Percentiles rank a stretch among this genome's conserved stretches.
Conservation (phyloP, 139 green algal species). For the Eudorina sp. region DNA sequence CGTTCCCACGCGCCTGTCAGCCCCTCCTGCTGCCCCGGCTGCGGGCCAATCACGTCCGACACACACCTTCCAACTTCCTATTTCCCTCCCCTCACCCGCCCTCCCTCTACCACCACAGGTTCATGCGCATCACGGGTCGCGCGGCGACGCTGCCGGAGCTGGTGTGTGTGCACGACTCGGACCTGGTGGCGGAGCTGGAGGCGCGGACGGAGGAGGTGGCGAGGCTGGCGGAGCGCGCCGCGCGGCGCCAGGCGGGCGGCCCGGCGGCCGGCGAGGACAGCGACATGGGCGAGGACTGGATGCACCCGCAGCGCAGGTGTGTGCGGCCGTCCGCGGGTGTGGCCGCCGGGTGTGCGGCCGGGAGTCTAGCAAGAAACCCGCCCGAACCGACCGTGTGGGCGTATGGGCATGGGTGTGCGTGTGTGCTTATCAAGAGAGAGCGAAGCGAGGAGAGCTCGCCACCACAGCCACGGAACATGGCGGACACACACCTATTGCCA, state of each 20-base stretch:
- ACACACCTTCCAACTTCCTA: not conserved
- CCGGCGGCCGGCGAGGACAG: not conserved
- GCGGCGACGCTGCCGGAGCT: constrained; percentile 75
- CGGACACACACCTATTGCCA: too few species aligned
- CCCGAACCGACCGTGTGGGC: too few species aligned
- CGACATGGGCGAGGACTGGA: constrained; percentile 22
- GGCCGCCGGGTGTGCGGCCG: too few species aligned
- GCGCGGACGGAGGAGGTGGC: not conserved
- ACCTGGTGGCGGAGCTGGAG: constrained; percentile 66
- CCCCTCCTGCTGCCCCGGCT: too few species aligned
- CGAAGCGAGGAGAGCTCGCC: too few species aligned
- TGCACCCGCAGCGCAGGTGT: not conserved
- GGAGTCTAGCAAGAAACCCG: too few species aligned
- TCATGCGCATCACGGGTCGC: constrained; percentile 53
- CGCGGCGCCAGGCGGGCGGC: not conserved
- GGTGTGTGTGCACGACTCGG: constrained; percentile 68
- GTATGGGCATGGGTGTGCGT: too few species aligned
- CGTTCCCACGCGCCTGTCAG: too few species aligned
- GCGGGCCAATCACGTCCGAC: too few species aligned
- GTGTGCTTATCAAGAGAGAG: too few species aligned
- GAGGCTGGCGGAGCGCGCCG: not conserved
- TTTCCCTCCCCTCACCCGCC: not conserved
- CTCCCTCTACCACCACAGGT: constrained; percentile 50
- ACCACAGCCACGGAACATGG: too few species aligned
- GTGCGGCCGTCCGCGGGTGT: too few species aligned